These are phyloP conservation scores for Verticillium klebahnii DNA, from an alignment of 2,329 filamentous ascomycete species.

Conservation along the genomic window DNA sequence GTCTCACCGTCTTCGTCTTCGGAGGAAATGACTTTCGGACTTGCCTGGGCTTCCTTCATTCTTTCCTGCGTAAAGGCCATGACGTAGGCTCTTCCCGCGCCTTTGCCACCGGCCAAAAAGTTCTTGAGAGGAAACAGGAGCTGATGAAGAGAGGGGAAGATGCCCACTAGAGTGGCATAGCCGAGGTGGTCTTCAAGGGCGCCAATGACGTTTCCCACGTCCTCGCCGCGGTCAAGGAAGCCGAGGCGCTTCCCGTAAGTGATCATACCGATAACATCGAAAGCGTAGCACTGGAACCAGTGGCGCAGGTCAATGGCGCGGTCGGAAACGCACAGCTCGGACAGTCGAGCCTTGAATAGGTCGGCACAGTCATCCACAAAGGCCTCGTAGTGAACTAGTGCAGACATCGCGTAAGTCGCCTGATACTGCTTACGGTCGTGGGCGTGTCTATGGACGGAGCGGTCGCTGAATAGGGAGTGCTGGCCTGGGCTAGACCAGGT, in stretches of 20 bases:
- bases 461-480: constrained; percentile 25
- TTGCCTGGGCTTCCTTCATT: no score
- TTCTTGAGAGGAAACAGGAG: constrained; percentile 24
- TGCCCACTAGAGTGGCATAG: constrained; percentile 34
- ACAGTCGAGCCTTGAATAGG: constrained; percentile 31
- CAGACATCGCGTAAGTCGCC: constrained; percentile 41
- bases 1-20: constrained; percentile 4
- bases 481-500: constrained; percentile 13
- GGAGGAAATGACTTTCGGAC: neutral
- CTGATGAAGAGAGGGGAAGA: constrained; percentile 34
- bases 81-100: constrained; percentile 9
- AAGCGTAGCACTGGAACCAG: constrained; percentile 43
- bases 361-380: constrained; percentile 43
- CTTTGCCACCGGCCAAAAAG: constrained; percentile 18
- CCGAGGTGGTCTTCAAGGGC: constrained; percentile 27
- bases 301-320: constrained; percentile 31
- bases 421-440: constrained; percentile 33
- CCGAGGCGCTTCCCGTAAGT: constrained; percentile 34
- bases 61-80: no score
- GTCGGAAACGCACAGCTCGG: constrained; percentile 25
- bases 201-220: constrained; percentile 36
- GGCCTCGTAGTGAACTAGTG: constrained; percentile 41
- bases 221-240: constrained; percentile 40
- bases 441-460: constrained; percentile 30
- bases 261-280: constrained; percentile 48